phyloP scores from a whole-genome alignment of 306 rosid genomes.

The Rosa lucieae region DNA sequence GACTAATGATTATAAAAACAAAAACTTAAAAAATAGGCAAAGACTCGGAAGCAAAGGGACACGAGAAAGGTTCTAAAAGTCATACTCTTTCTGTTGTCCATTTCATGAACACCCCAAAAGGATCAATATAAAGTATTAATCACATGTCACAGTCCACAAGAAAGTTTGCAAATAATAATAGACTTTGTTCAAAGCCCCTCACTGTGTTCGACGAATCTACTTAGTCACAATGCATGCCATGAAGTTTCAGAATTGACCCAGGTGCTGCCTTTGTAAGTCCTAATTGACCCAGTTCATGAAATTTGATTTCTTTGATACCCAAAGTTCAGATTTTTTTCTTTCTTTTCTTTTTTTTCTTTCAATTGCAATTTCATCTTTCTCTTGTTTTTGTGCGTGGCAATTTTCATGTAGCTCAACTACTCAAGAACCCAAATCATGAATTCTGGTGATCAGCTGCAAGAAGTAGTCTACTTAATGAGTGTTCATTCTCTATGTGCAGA shows the following conservation, averaged over 20 bases:
- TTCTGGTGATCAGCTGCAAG: neutral
- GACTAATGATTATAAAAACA: too few species aligned
- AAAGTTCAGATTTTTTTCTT: neutral
- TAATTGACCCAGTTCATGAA: conserved; percentile 15
- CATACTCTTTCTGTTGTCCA: conserved; percentile 5
- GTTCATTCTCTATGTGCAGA: conserved; percentile 22
- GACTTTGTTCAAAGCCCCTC: conserved; percentile 3
- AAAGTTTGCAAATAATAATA: neutral
- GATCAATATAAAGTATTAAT: neutral
- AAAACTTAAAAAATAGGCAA: neutral
- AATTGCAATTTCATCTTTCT: neutral
- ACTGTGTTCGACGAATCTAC: conserved; percentile 2
- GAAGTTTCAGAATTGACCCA: conserved; percentile 27
- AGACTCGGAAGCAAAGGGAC: neutral
- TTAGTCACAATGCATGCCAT: conserved; percentile 6
- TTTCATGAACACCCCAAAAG: conserved; percentile 3
- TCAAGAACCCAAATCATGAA: neutral
- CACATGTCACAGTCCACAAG: neutral
- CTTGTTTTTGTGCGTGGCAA: neutral
- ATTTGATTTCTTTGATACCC: conserved; percentile 29
- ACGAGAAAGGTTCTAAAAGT: conserved; percentile 3
- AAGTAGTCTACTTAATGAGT: neutral
- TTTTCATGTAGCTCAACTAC: neutral
- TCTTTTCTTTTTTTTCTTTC: neutral
- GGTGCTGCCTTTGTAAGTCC: conserved; percentile 27